Base-by-base conservation (phyloP, 768 basidiomycete genomes). In the Calocybe cyanea region DNA sequence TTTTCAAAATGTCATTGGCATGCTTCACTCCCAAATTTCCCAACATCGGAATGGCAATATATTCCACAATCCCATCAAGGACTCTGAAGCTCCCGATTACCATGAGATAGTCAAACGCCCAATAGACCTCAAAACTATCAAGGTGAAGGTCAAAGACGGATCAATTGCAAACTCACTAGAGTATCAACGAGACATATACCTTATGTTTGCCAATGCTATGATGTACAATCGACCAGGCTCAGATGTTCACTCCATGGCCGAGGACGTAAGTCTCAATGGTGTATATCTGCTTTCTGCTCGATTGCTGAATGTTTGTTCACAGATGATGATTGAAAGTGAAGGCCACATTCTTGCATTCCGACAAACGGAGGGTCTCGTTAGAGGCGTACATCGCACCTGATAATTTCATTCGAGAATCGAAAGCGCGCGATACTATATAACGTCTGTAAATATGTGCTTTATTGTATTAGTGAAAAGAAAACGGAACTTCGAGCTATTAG, bases 201-300 rank as follows among this genome's bases (percentile, higher is more conserved):
- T 96, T 51, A 95, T 97, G 86, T 95, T 96, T 64, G 88, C 92
- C 7, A 97, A 98, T 63, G 90, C 95, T 4, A 85, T 95, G 81
- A 92, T 97, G 87, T 98, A 92, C 63, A 98, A 98, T 53, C 72
- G 85, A 38, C 87, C 90, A 1, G 81, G 81, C 3, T 87, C 85
- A 13, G 88, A 91, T 59, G 85, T 95, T n/a, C 81, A 85, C 51
- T 74, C 72, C 42, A 95, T 94, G 89, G 90, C 94, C 5, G 83
- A 91, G 61, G 90, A 93, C 72, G 92, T 93, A 59, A 65, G 85
- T 60, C 10, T 35, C n/a, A 11, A 5, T 11, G 25, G 11, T 11
- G 6, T 28, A 28, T 28, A 11, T 5, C 25, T 28, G 11, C 25
- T 28, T 6, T 28, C 25, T 5, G 18, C 28, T 7, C 18, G 43